Base-by-base conservation (phyloP, 257 asterid species). In the Echites panduratus region DNA sequence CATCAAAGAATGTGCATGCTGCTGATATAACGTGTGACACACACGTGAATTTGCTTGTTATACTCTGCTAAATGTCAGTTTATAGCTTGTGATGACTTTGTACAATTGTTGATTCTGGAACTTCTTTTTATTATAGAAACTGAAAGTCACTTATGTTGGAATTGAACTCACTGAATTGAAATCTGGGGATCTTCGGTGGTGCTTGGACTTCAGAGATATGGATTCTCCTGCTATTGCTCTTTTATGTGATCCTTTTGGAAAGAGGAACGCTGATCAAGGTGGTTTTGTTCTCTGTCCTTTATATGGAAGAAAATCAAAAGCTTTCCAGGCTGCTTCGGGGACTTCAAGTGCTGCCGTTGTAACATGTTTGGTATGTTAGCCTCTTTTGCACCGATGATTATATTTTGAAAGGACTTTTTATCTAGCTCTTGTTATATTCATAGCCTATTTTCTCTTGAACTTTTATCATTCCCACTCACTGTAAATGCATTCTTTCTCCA, bases 171-270 rank as follows among this genome's bases (percentile, higher is more conserved):
- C 87, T 80, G 98, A 91, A 73, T 70, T 85, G 80, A 87, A 88
- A 82, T 85, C 97, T 70, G 99, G 99, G 74, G 98, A 95, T 78
- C 90, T 89, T 76, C 93, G 87, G 27, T 95, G 99, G 99, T 89
- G 99, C 85, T 85, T 95, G 88, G 99, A 95, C 87, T 95, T 95
- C 83, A 90, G 99, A 85, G 99, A 95, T 81, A 91, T 95, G 99
- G 88, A 77, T 81, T 89, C 96, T 53, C 99, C 99, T 40, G 93
- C 96, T 75, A 85, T 95, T 66, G 75, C 89, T 79, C 87, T 87
- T 72, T 87, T 95, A 50, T 79, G 89, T 52, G 98, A 95, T 80
- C 85, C 90, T 75, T 89, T 86, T 79, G 99, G 97, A 77, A 88
- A 95, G 80, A 88, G 89, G 83, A 89, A 79, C 80, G 57, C 58